Percentiles rank a stretch among this genome's conserved stretches.
These are phyloP conservation scores for Selaginella tamariscina DNA, from an alignment of 75 land plant species.

Conservation along the genomic window DNA sequence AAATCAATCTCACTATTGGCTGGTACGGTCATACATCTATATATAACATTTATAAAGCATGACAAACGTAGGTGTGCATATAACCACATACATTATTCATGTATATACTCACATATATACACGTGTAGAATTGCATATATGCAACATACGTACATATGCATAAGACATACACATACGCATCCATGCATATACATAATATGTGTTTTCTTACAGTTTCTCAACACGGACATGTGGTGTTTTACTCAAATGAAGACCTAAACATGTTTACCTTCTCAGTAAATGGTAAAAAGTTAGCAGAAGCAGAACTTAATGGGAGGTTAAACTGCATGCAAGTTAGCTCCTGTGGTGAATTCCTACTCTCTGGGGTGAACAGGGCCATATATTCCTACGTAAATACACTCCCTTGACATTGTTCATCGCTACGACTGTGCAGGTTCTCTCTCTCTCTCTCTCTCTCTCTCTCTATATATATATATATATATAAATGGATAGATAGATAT, in stretches of 20 bases:
- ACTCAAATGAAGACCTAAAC: constrained; percentile 74
- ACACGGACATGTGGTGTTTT: constrained; percentile 69
- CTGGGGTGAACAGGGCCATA: constrained; percentile 97
- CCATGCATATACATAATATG: too few species aligned
- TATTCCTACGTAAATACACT: constrained; percentile 64
- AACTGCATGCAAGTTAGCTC: constrained; percentile 72
- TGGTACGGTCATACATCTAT: too few species aligned
- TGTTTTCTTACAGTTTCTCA: constrained; percentile 61
- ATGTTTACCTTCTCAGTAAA: constrained; percentile 73
- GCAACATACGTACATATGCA: too few species aligned
- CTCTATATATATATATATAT: too few species aligned
- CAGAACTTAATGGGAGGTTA: constrained; percentile 77
- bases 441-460: too few species aligned
- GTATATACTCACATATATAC: too few species aligned
- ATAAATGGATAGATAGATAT: too few species aligned
- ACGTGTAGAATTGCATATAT: too few species aligned
- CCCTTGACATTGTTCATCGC: constrained; percentile 56
- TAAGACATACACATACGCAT: too few species aligned
- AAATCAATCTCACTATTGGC: constrained; percentile 59
- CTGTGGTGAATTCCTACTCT: constrained; percentile 88
- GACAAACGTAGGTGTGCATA: too few species aligned
- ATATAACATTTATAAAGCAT: too few species aligned
- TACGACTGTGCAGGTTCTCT: constrained; percentile 75
- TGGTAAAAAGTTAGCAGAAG: constrained; percentile 63
- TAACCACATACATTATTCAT: too few species aligned